phyloP scores from a whole-genome alignment of 1,284 basidiomycete genomes.

The Stereum hirsutum region DNA sequence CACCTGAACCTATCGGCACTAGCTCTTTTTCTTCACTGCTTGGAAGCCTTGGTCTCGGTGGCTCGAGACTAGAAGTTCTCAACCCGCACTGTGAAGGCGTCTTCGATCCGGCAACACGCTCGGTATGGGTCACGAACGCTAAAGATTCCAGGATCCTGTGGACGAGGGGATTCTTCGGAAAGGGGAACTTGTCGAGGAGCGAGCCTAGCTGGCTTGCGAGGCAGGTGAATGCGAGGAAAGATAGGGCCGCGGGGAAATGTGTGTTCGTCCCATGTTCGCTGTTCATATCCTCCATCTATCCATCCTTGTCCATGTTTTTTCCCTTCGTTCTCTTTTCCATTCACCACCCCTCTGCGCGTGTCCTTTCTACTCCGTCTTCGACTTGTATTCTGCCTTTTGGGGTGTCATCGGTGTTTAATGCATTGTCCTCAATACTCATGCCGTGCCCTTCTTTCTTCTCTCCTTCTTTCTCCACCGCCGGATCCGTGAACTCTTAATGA shows the following conservation, averaged over 20 bases:
- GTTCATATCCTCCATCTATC: too few relatives aligned
- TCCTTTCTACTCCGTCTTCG: too few relatives aligned
- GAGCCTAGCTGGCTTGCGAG: constrained; percentile 90
- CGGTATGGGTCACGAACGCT: constrained; percentile 69
- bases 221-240: constrained; percentile 55
- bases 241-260: constrained; percentile 48
- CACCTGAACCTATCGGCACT: constrained; percentile 30
- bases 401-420: too few relatives aligned
- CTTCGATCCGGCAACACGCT: constrained; percentile 65
- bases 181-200: constrained; percentile 87
- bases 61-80: constrained; percentile 34
- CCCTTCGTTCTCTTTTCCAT: too few relatives aligned
- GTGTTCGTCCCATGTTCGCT: constrained; percentile 19
- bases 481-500: too few relatives aligned
- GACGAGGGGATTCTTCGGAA: constrained; percentile 93
- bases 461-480: too few relatives aligned
- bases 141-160: constrained; percentile 69
- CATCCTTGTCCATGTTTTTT: too few relatives aligned
- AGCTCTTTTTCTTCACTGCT: constrained; percentile 33
- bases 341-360: too few relatives aligned
- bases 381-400: too few relatives aligned
- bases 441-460: too few relatives aligned
- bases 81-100: constrained; percentile 61
- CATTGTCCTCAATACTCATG: too few relatives aligned
- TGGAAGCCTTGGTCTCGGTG: constrained; percentile 43